Base-by-base conservation (phyloP, 2,329 filamentous ascomycete genomes). In the Cytospora piceicola region DNA sequence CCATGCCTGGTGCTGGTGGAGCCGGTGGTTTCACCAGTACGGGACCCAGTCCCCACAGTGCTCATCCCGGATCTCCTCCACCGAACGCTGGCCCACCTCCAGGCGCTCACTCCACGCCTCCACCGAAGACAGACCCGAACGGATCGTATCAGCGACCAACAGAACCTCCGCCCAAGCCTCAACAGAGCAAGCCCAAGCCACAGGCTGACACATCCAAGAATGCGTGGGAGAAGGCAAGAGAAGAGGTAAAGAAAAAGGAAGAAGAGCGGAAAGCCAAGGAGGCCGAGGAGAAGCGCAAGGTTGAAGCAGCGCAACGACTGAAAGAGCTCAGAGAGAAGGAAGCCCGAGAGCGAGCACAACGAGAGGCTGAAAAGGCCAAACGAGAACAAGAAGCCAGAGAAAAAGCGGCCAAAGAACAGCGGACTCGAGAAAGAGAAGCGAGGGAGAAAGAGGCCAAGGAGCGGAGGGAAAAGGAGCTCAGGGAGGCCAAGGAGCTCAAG, bases 211-310 rank as follows among this genome's bases (percentile, higher is more conserved):
- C 77, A 29, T 76, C 79, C 1, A 84, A 82, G 71, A 79, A 80
- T 11, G 80, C 85, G 0, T 91, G 89, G 89, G 88, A 91, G 70
- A 90, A 86, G 73, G 89, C 88, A 4, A 81, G 88, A 62, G 89
- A 91, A 72, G 88, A 91, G 70, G 89, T 85, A 24, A 80, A 85
- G 53, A 84, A 81, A 65, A 83, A 83, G 63, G 88, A 90, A 70
- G 88, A 89, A 69, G 87, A 90, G 69, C 86, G 87, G 14, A 88
- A 83, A 71, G 79, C 79, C 2, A 83, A 81, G 68, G 86, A 88
- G 69, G 86, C 85, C 3, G 88, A 90, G 68, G 82, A 85, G 68
- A 85, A 86, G 69, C 80, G 83, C 68, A 83, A 82, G 51, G 85
- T 87, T 39, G 85, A 87, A n/a, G 77, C 82, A 3, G 79, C 83